Evolutionary conservation across 306 rosid species (phyloP), one percentile per base, ranked within the genome.

Genomic region (Rosa rugosa): DNA sequence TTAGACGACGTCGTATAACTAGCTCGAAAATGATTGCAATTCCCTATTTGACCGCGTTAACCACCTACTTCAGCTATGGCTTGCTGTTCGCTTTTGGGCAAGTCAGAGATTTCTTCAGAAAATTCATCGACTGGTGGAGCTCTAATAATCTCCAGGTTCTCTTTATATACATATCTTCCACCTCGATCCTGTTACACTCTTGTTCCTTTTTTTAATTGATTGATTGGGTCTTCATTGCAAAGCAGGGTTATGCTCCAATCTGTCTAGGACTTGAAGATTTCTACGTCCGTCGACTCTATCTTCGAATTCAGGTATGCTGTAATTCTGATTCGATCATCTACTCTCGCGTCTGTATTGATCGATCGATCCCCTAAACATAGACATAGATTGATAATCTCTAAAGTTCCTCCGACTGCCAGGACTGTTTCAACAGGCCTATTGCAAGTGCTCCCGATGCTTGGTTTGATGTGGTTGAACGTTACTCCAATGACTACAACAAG

Each of bases 391-490:
- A 25, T 75, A 18, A 54, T 62, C 11, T 8, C 45, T 2, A 9
- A 31, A 25, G 71, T 75, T 62, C 27, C 14, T 62, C 27, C 14
- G 45, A 63, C 45, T 46, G 68, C 47, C 91, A 92, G 99, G 96
- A 91, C 81, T 95, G 99, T 83, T 95, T 95, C 80, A 97, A 97
- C 50, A 89, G 99, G 73, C 99, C 99, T 18, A 92, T 92, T 51
- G 70, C 97, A 22, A 95, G 97, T 82, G 97, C 97, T 80, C 99
- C 97, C 41, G 97, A 95, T 80, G 90, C 99, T 73, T 95, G 99
- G 99, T 86, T 95, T 85, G 98, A 95, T 85, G 97, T 95, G 68
- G 98, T 95, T 0, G 99, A 95, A 72, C 99, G 99, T 79, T 78
- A 66, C 89, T 95, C 99, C 25, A 90, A 92, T 78, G 99, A 95